Conservation (phyloP, 169 alveolate species). For the Cryptosporidium ubiquitum region DNA sequence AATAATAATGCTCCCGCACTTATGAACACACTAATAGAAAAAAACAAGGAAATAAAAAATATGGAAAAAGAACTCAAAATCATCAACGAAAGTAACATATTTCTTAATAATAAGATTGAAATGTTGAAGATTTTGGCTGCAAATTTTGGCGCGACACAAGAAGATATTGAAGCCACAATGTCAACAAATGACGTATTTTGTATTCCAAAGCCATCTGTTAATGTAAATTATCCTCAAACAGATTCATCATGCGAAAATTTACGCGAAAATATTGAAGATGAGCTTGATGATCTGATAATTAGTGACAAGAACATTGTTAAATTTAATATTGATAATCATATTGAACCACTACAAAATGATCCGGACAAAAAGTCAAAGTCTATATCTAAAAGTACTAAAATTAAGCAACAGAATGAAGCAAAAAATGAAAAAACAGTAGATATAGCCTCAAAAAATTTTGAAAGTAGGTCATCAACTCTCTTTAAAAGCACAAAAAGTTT, state of each 20-base stretch:
- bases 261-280: conserved; percentile 45
- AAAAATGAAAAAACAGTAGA: neutral
- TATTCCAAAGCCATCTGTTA: conserved; percentile 51
- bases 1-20: conserved; percentile 66
- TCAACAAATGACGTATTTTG: conserved; percentile 51
- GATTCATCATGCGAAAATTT: conserved; percentile 48
- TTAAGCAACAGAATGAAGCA: neutral
- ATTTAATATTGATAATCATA: neutral
- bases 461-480: conserved; percentile 41
- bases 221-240: conserved; percentile 37
- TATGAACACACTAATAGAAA: conserved; percentile 57
- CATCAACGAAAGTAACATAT: conserved; percentile 29
- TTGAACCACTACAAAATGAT: neutral
- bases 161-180: conserved; percentile 60
- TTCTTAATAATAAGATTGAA: conserved; percentile 39
- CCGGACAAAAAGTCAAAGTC: neutral
- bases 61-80: conserved; percentile 52
- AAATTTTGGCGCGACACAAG: conserved; percentile 66
- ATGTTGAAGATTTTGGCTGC: conserved; percentile 67
- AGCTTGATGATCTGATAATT: neutral
- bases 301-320: conserved; percentile 25
- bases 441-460: neutral
- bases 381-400: neutral
- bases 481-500: conserved; percentile 40
- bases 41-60: conserved; percentile 38